These are phyloP conservation scores for Thermomucor indicae-seudaticae DNA, from an alignment of 371 early-diverging fungal genomes.

Conservation along the genomic window DNA sequence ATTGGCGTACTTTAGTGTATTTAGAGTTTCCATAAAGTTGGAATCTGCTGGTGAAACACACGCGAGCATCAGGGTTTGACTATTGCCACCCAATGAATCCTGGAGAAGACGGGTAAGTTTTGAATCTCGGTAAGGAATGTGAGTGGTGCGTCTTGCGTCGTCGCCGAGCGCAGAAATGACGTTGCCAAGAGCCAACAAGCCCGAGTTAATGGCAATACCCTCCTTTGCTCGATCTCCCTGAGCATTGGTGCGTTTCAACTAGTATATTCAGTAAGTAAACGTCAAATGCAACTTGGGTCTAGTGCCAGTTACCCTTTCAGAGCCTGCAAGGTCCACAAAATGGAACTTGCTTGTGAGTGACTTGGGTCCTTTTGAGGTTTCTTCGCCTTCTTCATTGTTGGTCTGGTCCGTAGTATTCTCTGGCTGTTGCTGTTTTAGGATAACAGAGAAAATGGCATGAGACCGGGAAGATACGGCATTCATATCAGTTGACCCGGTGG, in stretches of 20 bases:
- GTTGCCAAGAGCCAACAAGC: constrained; percentile 96
- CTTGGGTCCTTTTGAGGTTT: no score
- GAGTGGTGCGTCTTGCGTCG: constrained; percentile 59
- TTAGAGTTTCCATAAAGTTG: constrained; percentile 87
- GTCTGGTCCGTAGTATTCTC: constrained; percentile 7
- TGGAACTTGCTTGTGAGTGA: constrained; percentile 69
- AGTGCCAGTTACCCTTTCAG: constrained; percentile 37
- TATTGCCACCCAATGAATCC: constrained; percentile 96
- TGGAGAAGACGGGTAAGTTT: constrained; percentile 98
- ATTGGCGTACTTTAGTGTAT: constrained; percentile 91
- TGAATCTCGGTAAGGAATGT: constrained; percentile 96
- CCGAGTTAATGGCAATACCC: constrained; percentile 97
- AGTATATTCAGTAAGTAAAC: not conserved
- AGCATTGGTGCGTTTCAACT: constrained; percentile 93
- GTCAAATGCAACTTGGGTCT: not conserved
- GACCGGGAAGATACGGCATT: constrained; percentile 96
- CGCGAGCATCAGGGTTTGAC: constrained; percentile 89
- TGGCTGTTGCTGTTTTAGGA: constrained; percentile 55
- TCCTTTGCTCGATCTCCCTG: constrained; percentile 94
- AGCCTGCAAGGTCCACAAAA: constrained; percentile 97
- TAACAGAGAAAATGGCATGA: constrained; percentile 98
- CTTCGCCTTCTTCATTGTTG: no score
- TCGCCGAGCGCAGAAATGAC: constrained; percentile 98
- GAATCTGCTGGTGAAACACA: constrained; percentile 82
- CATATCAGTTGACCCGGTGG: constrained; percentile 97